Percentiles rank a stretch among this genome's conserved stretches.
Conservation (phyloP, 1,284 basidiomycete species). For the Takashimella koratensis region DNA sequence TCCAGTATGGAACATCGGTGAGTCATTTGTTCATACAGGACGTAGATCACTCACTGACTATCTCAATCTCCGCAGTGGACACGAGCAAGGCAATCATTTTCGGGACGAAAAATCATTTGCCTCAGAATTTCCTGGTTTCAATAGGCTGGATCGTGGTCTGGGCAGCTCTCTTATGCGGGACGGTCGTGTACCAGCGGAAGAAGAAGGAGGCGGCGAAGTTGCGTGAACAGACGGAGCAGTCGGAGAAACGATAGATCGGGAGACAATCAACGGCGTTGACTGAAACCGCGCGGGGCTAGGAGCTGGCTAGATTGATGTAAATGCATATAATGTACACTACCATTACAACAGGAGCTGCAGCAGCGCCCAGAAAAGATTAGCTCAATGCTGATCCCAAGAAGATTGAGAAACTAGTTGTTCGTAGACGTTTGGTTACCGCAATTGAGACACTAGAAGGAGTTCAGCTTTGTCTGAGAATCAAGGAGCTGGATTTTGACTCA, state of each 20-base stretch:
- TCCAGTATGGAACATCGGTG: constrained; percentile 39
- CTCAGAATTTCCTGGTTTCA: constrained; percentile 41
- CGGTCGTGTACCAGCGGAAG: constrained; percentile 18
- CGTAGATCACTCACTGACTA: neutral
- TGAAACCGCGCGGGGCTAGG: too few relatives aligned
- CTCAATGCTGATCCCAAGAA: too few relatives aligned
- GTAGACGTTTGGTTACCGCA: constrained; percentile 50
- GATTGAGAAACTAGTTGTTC: constrained; percentile 49
- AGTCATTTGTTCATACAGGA: constrained; percentile 1
- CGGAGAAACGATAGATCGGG: constrained; percentile 19
- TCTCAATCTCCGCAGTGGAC: constrained; percentile 28
- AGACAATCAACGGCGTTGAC: too few relatives aligned
- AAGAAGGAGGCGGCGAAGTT: constrained; percentile 18
- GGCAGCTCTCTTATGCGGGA: constrained; percentile 16
- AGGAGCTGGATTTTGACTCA: constrained; percentile 21
- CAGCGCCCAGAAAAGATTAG: too few relatives aligned
- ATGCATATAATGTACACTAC: too few relatives aligned
- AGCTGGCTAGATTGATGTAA: too few relatives aligned
- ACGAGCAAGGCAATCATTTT: constrained; percentile 37
- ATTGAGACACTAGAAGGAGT: constrained; percentile 40
- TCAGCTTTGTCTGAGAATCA: constrained; percentile 5
- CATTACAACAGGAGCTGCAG: too few relatives aligned
- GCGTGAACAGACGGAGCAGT: constrained; percentile 11
- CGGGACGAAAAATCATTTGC: constrained; percentile 40
- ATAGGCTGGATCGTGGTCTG: constrained; percentile 28